A percentile compares a stretch with the other conserved stretches of the same genome.
Conservation (phyloP, 1,284 basidiomycete species). For the Xerocomus cyaneibrunnescens region DNA sequence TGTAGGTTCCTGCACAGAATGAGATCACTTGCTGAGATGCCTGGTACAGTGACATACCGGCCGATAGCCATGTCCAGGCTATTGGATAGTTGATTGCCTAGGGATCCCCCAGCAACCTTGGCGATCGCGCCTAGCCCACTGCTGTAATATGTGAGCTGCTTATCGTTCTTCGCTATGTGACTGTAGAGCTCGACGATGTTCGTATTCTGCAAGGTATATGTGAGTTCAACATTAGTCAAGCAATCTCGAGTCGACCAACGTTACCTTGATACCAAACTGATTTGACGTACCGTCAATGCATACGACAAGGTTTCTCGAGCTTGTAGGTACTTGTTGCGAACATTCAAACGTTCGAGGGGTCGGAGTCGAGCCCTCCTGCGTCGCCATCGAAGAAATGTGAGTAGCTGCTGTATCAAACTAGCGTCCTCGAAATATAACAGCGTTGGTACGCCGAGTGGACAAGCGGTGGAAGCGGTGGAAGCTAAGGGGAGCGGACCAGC, state of each 20-base stretch:
- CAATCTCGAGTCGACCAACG: neutral
- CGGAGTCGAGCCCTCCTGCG: neutral
- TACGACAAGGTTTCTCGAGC: constrained; percentile 34
- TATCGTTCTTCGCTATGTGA: constrained; percentile 30
- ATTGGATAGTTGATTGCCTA: constrained; percentile 17
- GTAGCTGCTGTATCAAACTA: neutral
- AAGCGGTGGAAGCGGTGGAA: neutral
- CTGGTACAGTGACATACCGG: constrained; percentile 18
- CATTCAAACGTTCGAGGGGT: constrained; percentile 10
- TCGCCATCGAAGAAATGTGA: constrained; percentile 4
- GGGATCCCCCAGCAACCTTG: constrained; percentile 15
- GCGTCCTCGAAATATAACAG: constrained; percentile 1
- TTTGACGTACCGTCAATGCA: constrained; percentile 43
- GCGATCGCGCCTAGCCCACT: constrained; percentile 38
- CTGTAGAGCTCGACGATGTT: constrained; percentile 40
- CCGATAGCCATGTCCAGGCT: constrained; percentile 33
- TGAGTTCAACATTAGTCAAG: neutral
- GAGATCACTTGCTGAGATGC: neutral
- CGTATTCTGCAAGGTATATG: constrained; percentile 30
- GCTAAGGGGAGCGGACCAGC: neutral
- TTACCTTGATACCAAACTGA: constrained; percentile 34
- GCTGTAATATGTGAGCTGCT: constrained; percentile 38
- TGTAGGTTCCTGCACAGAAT: constrained; percentile 32
- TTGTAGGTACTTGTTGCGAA: neutral
- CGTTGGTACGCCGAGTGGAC: neutral